A percentile compares a stretch with the other conserved stretches of the same genome.
phyloP scores from a whole-genome alignment of 2,329 filamentous ascomycete species.

The Diaporthe sp. region DNA sequence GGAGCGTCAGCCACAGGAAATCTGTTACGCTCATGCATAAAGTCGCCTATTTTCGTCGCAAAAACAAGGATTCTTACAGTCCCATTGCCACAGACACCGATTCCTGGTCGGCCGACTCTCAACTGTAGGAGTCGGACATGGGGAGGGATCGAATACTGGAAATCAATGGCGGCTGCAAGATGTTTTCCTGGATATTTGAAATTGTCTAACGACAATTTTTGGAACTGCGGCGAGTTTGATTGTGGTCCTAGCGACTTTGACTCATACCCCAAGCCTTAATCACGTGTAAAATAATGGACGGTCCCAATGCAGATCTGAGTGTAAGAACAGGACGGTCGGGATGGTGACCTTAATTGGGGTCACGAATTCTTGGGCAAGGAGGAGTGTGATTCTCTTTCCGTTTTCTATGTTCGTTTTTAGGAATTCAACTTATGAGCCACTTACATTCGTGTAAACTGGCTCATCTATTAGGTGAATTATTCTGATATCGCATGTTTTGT shows the following conservation, averaged over 20 bases:
- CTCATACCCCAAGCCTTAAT: no score
- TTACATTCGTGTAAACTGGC: neutral
- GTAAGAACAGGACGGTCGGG: no score
- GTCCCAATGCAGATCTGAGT: neutral
- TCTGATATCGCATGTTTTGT: neutral
- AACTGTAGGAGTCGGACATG: neutral
- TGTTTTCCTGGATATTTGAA: neutral
- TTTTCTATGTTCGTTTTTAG: neutral
- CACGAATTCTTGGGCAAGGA: neutral
- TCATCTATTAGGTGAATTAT: neutral
- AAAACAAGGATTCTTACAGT: neutral
- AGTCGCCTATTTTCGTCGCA: neutral
- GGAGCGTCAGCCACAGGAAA: neutral
- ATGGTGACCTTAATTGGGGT: neutral
- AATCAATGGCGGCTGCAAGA: neutral
- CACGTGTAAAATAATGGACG: no score
- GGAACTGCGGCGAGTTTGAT: neutral
- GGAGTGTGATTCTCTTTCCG: fast-evolving
- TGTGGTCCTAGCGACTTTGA: neutral
- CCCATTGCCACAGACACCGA: neutral
- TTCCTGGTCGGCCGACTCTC: neutral
- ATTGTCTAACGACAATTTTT: neutral
- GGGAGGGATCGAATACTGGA: neutral
- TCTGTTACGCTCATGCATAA: neutral
- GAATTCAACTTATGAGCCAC: neutral